Evolutionary conservation across 2,329 filamentous ascomycete genomes (phyloP).

Genomic region (Pseudocercospora pini-densiflorae): DNA sequence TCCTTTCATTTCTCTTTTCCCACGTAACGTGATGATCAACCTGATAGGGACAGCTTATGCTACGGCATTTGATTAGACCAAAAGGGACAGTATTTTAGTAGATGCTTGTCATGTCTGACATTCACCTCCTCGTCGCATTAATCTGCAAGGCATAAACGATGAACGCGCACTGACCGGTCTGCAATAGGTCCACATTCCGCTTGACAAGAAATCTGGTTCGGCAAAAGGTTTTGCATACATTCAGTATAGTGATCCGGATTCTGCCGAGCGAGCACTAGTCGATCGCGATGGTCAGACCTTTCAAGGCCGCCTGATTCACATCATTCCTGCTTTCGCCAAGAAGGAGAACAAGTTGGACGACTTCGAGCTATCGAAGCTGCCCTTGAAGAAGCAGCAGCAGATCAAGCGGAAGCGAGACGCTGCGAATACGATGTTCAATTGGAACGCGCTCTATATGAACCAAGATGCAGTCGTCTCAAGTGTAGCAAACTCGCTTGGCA

Average conservation of each 20-base stretch:
- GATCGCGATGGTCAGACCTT: conserved; percentile 83
- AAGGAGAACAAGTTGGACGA: conserved; percentile 83
- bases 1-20: conserved; percentile 32
- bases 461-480: conserved; percentile 90
- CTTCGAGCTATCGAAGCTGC: conserved; percentile 85
- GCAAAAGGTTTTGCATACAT: conserved; percentile 93
- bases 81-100: conserved; percentile 99
- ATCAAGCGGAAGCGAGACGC: conserved; percentile 85
- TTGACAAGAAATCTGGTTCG: conserved; percentile 68
- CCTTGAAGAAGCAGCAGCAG: conserved; percentile 91
- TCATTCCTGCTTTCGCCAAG: conserved; percentile 83
- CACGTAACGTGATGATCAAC: conserved; percentile 79
- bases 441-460: conserved; percentile 99
- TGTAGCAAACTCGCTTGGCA: conserved; percentile 80
- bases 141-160: background rate
- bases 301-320: conserved; percentile 88
- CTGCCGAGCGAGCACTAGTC: conserved; percentile 79
- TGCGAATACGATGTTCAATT: conserved; percentile 81
- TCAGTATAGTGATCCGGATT: conserved; percentile 72
- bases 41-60: conserved; percentile 99
- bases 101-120: conserved; percentile 84
- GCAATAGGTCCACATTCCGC: conserved; percentile 79
- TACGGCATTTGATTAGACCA: conserved; percentile 82
- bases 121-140: conserved; percentile 27
- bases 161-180: conserved; percentile 10